phyloP scores from a whole-genome alignment of 2,329 filamentous ascomycete species.

The Fusarium sp. region DNA sequence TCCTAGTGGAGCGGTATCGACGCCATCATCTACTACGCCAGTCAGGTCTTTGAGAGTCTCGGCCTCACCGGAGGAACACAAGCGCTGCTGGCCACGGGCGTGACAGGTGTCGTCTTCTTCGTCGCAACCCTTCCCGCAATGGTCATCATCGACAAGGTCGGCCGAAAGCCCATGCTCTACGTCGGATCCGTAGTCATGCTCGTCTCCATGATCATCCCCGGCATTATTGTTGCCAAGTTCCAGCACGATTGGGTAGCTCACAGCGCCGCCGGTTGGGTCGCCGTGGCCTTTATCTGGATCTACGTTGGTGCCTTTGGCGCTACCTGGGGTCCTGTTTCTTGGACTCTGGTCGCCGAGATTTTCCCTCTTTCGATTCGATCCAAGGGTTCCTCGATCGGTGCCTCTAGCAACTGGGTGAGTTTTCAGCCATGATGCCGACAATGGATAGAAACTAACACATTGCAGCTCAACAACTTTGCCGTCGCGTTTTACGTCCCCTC shows the following conservation, averaged over 20 bases:
- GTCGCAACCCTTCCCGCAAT: slow-evolving; percentile 47
- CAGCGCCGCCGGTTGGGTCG: slow-evolving; percentile 50
- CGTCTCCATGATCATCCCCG: slow-evolving; percentile 28
- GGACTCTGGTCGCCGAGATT: slow-evolving; percentile 60
- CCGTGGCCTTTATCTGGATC: slow-evolving; percentile 51
- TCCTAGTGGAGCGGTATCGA: slow-evolving; percentile 45
- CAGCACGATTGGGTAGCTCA: slow-evolving; percentile 45
- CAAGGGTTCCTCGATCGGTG: slow-evolving; percentile 55
- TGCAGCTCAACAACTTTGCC: slow-evolving; percentile 54
- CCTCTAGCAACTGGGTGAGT: slow-evolving; percentile 53
- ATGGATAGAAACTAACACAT: not conserved
- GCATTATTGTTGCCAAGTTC: slow-evolving; percentile 35
- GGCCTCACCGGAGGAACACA: slow-evolving; percentile 68
- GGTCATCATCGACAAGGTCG: slow-evolving; percentile 53
- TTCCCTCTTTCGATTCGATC: slow-evolving; percentile 56
- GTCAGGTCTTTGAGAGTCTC: slow-evolving; percentile 70
- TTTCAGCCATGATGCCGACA: not conserved
- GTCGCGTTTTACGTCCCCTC: slow-evolving; percentile 57
- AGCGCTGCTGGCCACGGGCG: slow-evolving; percentile 72
- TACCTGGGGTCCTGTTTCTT: slow-evolving; percentile 57
- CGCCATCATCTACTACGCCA: slow-evolving; percentile 55
- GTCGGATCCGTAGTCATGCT: slow-evolving; percentile 52
- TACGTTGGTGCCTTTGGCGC: slow-evolving; percentile 61
- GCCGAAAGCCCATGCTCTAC: slow-evolving; percentile 52
- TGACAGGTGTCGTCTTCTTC: slow-evolving; percentile 76